Base-by-base conservation (phyloP, 345 rosid species). In the Salix dunnii region DNA sequence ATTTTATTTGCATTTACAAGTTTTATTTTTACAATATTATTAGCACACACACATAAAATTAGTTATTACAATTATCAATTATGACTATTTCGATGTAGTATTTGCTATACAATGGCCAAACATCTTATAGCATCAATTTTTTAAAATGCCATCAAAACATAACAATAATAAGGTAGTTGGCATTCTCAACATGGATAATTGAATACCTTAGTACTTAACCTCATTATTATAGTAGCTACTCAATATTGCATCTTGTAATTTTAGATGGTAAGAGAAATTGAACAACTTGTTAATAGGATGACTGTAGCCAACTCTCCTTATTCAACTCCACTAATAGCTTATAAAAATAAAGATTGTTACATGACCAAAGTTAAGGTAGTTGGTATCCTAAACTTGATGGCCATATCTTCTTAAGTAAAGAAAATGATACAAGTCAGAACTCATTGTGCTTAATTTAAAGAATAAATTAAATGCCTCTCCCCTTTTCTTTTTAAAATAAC, bases 301-400 rank as follows among this genome's bases (percentile, higher is more conserved):
- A 95, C 70, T n/a, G 96, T 97, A 40, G 99, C 94, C 73, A 89
- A 87, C 83, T 95, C 99, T 80, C 99, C 99, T 86, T 93, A 91
- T 85, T 95, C 99, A 68, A 89, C 86, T 80, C 99, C 97, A 86
- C 82, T 84, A 20, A 93, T 82, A 64, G 84, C 85, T 96, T 93
- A 85, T 77, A 72, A 7, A 79, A 71, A 49, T 74, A 42, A 65
- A 48, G 70, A 63, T 33, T 51, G 61, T 28, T 51, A 75, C 28
- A 61, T 23, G 6, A 20, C 25, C 4, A 38, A 72, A 43, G 33
- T 21, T 23, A 10, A 8, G 18, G 21, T 5, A 46, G 5, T 43
- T 62, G 17, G 33, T 28, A 38, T 67, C 42, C 18, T 63, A 1
- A 35, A 51, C 17, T 11, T 63, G 18, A 36, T 23, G 27, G 25